These are phyloP conservation scores for Fistulifera solaris DNA, from an alignment of 108 stramenopile species.

Conservation along the genomic window DNA sequence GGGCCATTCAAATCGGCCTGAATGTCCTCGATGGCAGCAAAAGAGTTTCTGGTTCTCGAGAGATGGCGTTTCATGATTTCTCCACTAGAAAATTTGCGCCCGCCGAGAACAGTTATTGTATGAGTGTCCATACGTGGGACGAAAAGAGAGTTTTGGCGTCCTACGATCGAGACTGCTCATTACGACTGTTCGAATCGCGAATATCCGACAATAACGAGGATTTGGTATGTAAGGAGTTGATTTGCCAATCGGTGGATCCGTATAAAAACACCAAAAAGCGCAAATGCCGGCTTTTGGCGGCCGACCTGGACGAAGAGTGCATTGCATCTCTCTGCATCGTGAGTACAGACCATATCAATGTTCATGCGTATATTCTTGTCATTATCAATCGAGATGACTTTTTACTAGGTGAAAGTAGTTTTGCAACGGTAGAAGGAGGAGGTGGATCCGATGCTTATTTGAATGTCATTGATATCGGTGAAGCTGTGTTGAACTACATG, in stretches of 20 bases:
- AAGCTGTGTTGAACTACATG: conserved; percentile 31
- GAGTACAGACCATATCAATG: conserved; percentile 4
- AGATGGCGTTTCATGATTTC: conserved; percentile 24
- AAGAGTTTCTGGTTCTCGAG: conserved; percentile 1
- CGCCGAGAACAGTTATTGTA: conserved; percentile 7
- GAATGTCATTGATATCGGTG: conserved; percentile 22
- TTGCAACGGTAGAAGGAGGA: conserved; percentile 6
- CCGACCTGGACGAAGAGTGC: conserved; percentile 29
- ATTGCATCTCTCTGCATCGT: conserved; percentile 38
- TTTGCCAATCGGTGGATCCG: conserved; percentile 28
- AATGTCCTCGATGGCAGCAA: conserved; percentile 2
- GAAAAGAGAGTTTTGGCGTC: conserved; percentile 22
- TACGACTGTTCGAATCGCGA: conserved; percentile 32
- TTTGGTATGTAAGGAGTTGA: conserved; percentile 18
- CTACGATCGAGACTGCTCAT: conserved; percentile 26
- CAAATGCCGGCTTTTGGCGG: conserved; percentile 20
- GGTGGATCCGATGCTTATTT: conserved; percentile 18
- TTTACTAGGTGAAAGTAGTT: conserved; percentile 15
- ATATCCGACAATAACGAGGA: not conserved
- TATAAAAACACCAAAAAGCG: conserved; percentile 25
- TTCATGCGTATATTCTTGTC: conserved; percentile 11
- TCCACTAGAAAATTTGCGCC: conserved; percentile 17
- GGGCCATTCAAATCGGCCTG: conserved; percentile 17
- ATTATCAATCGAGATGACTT: conserved; percentile 27
- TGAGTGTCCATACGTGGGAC: conserved; percentile 27